phyloP scores from a whole-genome alignment of 2,329 filamentous ascomycete genomes.

The Shiraia bambusicola region DNA sequence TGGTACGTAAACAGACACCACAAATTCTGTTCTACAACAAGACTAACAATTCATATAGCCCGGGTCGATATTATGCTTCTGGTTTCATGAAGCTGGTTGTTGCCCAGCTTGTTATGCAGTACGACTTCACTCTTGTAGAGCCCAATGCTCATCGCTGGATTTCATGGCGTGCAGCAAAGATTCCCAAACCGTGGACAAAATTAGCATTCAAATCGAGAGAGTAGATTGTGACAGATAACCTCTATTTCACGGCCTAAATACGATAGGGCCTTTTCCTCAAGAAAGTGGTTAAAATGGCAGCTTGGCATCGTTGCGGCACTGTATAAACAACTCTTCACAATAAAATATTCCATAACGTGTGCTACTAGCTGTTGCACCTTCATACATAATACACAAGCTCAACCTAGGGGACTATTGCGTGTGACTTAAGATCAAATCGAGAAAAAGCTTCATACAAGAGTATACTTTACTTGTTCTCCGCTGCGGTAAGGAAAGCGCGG shows the following conservation, averaged over 20 bases:
- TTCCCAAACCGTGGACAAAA: slow-evolving; percentile 1
- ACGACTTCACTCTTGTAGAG: slow-evolving; percentile 3
- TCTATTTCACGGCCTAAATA: no score
- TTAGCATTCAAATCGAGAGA: background rate
- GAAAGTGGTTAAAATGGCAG: no score
- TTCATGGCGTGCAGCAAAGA: slow-evolving; percentile 4
- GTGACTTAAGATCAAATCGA: slow-evolving; percentile 45
- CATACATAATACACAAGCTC: no score
- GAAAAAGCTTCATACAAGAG: no score
- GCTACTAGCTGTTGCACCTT: no score
- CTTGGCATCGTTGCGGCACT: no score
- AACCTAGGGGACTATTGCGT: no score
- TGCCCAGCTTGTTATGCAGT: slow-evolving; percentile 4
- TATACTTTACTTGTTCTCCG: slow-evolving; percentile 52
- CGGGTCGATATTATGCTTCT: slow-evolving; percentile 6
- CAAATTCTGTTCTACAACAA: background rate
- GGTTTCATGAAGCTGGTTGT: slow-evolving; percentile 5
- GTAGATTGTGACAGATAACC: no score
- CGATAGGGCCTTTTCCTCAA: no score
- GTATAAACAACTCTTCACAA: no score
- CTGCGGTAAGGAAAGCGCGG: slow-evolving; percentile 56
- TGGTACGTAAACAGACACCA: background rate
- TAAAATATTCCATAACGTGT: no score
- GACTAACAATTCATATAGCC: background rate
- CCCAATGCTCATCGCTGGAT: background rate